Conservation (phyloP, 331 rosid species). For the Arachis monticola region DNA sequence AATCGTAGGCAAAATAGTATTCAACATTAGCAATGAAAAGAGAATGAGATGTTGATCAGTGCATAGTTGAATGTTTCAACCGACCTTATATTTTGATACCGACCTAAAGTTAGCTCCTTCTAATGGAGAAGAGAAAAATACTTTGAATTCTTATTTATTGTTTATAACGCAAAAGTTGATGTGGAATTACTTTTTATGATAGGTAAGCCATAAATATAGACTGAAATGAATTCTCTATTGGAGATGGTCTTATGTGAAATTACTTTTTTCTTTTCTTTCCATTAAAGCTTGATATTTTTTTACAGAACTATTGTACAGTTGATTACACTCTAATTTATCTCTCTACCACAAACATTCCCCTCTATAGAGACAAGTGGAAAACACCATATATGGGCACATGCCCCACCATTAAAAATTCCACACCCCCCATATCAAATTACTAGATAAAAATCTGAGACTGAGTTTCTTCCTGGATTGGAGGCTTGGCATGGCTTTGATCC, state of each 20-base stretch:
- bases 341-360: not conserved
- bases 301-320: constrained; percentile 58
- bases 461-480: constrained; percentile 11
- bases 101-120: no score
- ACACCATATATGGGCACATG: constrained; percentile 5
- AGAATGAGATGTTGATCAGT: no score
- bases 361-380: constrained; percentile 24
- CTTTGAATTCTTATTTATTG: no score
- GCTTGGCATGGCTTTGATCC: constrained; percentile 25
- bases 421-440: constrained; percentile 26
- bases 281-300: constrained; percentile 39
- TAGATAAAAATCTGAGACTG: constrained; percentile 26
- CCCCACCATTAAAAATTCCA: constrained; percentile 29
- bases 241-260: not conserved
- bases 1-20: no score
- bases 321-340: constrained; percentile 28
- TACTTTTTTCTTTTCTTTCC: not conserved
- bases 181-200: no score
- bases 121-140: no score
- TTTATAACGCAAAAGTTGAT: no score
- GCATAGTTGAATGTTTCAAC: no score
- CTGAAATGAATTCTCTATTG: no score
- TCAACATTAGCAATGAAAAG: no score
- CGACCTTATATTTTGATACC: no score
- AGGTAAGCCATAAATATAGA: no score